Evolutionary conservation across 2,329 filamentous ascomycete species (phyloP), one percentile per base, ranked within the genome.

Genomic region (Penicillium digitatum): DNA sequence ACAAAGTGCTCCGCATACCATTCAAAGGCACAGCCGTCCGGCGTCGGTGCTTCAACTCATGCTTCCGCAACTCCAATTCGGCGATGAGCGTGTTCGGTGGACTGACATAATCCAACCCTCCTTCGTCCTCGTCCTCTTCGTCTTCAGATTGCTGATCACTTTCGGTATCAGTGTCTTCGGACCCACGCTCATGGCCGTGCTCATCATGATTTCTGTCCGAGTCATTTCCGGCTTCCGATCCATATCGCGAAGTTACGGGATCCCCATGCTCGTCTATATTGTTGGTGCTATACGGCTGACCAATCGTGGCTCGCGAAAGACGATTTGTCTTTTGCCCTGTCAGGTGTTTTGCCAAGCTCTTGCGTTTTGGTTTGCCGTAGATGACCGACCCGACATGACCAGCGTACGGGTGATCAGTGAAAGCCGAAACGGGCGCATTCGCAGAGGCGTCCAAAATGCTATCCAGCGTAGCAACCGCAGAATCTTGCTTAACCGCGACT

Each of bases 361-460:
- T 72, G 35, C 58, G 62, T 29, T 69, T 68, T 11, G 65, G 52
- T 51, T 66, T 68, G n/a, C 87, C 87, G 67, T 94, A 95, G 0
- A 92, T 82, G 64, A 93, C 88, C 5, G 82, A 72, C 24, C 90
- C 88, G 11, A 91, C 78, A 59, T 85, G 84, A 5, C 91, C 91
- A 27, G 87, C 88, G 67, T 89, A 91, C 0, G 87, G 84, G 70
- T 96, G 91, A 66, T 96, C 90, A 0, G 89, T 95, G 66, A 97
- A 97, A 26, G 92, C 93, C 62, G 81, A 90, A 29, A 96, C 91
- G 1, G 94, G 94, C 0, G 94, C 93, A 56, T 82, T 83, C 3
- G 90, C 89, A 3, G 93, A 94, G 8, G 93, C 94, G 68, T 96
- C 88, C 16, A 99, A 81, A 50, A 99, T 95, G 69, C 86, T 92